A percentile compares a stretch with the other conserved stretches of the same genome.
These are phyloP conservation scores for Sphagnum fallax DNA, from an alignment of 228 moss, liverwort and hornwort species.

Conservation along the genomic window DNA sequence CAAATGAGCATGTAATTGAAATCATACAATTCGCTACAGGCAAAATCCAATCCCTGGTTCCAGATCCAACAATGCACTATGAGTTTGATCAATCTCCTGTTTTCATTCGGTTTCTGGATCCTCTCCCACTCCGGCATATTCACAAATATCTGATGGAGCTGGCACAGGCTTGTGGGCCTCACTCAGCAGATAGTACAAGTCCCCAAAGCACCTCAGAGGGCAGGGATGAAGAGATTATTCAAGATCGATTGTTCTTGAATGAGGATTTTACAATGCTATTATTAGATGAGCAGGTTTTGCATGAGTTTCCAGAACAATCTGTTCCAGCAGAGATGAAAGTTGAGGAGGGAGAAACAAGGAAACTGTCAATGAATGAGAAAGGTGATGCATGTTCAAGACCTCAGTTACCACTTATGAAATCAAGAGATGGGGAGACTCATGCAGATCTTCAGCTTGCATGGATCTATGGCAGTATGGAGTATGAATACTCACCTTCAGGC, in stretches of 20 bases:
- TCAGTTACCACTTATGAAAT: conserved; percentile 32
- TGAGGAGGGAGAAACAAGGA: conserved; percentile 15
- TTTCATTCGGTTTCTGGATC: conserved; percentile 25
- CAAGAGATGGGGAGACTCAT: conserved; percentile 18
- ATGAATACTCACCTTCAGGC: conserved; percentile 25
- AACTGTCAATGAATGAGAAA: conserved; percentile 16
- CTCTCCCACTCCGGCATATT: conserved; percentile 18
- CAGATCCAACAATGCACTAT: conserved; percentile 19
- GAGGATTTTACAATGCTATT: conserved; percentile 38
- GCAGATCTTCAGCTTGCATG: conserved; percentile 37
- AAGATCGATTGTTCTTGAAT: conserved; percentile 25
- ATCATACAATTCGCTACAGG: conserved; percentile 21
- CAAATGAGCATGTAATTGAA: conserved; percentile 21
- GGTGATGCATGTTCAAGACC: conserved; percentile 15
- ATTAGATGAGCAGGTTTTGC: conserved; percentile 33
- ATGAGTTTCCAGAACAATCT: conserved; percentile 19
- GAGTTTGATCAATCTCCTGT: conserved; percentile 28
- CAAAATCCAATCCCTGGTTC: conserved; percentile 17
- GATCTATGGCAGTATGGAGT: conserved; percentile 26
- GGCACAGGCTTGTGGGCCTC: conserved; percentile 25
- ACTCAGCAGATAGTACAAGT: conserved; percentile 5
- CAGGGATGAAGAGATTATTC: conserved; percentile 25
- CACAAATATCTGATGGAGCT: conserved; percentile 29
- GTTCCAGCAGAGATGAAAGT: conserved; percentile 5
- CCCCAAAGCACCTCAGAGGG: conserved; percentile 6